Percentiles rank a stretch among this genome's conserved stretches.
These are phyloP conservation scores for Yamadazyma membranifaciens DNA, from an alignment of 1,139 yeast species.

Conservation along the genomic window DNA sequence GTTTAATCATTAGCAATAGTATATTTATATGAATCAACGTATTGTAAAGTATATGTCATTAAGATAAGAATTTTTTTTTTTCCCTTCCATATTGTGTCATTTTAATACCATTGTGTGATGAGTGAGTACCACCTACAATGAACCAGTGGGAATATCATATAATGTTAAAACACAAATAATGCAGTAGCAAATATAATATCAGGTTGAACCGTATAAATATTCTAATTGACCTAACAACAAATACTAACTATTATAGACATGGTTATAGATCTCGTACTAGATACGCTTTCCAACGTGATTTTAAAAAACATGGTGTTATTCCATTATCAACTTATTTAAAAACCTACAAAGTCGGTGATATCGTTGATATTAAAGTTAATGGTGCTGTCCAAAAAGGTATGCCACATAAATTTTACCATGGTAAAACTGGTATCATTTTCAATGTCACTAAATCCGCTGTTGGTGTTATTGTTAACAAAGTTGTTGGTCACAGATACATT, in stretches of 20 bases:
- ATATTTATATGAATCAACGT: too few species aligned
- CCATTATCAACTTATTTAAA: slow-evolving; percentile 96
- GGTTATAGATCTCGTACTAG: slow-evolving; percentile 99
- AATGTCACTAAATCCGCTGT: slow-evolving; percentile 98
- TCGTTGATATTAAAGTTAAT: slow-evolving; percentile 98
- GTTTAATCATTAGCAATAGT: too few species aligned
- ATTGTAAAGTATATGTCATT: too few species aligned
- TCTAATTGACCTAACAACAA: background rate
- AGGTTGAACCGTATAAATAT: too few species aligned
- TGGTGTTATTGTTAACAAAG: slow-evolving; percentile 97
- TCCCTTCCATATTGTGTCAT: too few species aligned
- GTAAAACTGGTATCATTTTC: slow-evolving; percentile 99
- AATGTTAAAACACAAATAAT: too few species aligned
- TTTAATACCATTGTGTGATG: too few species aligned
- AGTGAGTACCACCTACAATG: too few species aligned
- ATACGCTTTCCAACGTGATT: slow-evolving; percentile 99
- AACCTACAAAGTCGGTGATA: slow-evolving; percentile 98
- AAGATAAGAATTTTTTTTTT: too few species aligned
- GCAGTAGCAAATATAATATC: too few species aligned
- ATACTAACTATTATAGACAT: slow-evolving; percentile 47
- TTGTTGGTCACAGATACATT: slow-evolving; percentile 98
- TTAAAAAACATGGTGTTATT: slow-evolving; percentile 95
- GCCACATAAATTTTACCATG: slow-evolving; percentile 99
- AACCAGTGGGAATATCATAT: too few species aligned
- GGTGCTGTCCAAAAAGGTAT: slow-evolving; percentile 99